Evolutionary conservation across 305 asterid genomes (phyloP).

Genomic region (Solanum chacoense): DNA sequence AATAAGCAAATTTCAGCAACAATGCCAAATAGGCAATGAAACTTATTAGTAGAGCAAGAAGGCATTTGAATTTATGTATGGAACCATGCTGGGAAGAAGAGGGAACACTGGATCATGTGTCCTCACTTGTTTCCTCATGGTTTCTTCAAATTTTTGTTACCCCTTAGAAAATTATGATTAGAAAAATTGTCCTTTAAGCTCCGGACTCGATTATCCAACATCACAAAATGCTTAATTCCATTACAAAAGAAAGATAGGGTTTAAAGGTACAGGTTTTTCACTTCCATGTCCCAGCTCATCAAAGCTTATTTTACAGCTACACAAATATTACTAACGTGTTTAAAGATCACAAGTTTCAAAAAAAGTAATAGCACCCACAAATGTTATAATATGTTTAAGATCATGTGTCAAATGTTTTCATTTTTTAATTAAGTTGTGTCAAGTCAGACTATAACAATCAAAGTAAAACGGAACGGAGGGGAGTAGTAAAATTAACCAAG

Average conservation of each 20-base stretch:
- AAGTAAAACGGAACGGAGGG: background rate
- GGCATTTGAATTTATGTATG: background rate
- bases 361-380: background rate
- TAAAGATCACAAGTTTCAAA: background rate
- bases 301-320: background rate
- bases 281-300: background rate
- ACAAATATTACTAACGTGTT: background rate
- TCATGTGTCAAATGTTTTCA: background rate
- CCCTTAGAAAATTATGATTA: background rate
- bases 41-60: background rate
- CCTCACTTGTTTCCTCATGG: background rate
- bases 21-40: background rate
- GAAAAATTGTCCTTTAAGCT: background rate
- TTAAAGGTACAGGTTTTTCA: background rate
- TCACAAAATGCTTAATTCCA: background rate
- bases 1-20: background rate
- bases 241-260: background rate
- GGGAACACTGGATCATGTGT: background rate
- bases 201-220: background rate
- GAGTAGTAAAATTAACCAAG: background rate
- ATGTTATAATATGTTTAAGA: background rate
- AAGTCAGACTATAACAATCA: background rate
- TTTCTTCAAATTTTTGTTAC: background rate
- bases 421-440: background rate
- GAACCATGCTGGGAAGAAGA: background rate